phyloP scores from a whole-genome alignment of 1,284 basidiomycete species.

The Ganoderma boninense region DNA sequence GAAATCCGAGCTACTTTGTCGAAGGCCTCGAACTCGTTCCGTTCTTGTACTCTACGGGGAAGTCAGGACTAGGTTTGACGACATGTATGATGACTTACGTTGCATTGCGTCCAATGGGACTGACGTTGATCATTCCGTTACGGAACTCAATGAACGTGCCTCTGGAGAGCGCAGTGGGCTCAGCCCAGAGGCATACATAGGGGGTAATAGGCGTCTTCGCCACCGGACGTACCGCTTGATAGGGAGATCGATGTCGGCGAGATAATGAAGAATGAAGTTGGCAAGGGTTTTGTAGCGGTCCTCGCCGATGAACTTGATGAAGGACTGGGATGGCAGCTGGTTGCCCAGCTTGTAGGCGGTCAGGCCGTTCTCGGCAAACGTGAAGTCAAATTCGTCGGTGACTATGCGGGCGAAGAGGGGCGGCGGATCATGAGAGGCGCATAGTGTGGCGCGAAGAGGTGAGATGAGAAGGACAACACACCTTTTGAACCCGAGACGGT shows the following conservation, averaged over 20 bases:
- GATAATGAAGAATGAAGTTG: slow-evolving; percentile 93
- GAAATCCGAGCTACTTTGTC: slow-evolving; percentile 65
- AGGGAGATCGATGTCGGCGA: slow-evolving; percentile 92
- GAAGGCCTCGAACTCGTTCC: slow-evolving; percentile 81
- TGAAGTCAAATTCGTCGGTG: slow-evolving; percentile 88
- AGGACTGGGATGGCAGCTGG: slow-evolving; percentile 81
- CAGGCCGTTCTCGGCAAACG: slow-evolving; percentile 95
- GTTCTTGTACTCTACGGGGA: slow-evolving; percentile 72
- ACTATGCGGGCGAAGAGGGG: slow-evolving; percentile 49
- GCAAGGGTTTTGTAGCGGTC: slow-evolving; percentile 93
- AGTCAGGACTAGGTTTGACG: too few relatives aligned
- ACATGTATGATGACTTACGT: slow-evolving; percentile 59
- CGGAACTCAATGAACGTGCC: slow-evolving; percentile 98
- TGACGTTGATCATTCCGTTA: slow-evolving; percentile 98
- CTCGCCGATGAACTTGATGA: slow-evolving; percentile 93
- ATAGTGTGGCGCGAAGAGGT: neutral
- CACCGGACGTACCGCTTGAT: slow-evolving; percentile 81
- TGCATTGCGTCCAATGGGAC: slow-evolving; percentile 95
- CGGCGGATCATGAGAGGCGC: neutral
- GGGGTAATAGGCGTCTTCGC: neutral
- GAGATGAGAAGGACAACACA: slow-evolving; percentile 41
- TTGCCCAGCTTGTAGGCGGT: slow-evolving; percentile 89
- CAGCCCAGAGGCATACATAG: neutral
- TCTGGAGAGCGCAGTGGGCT: slow-evolving; percentile 48
- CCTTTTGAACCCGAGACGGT: slow-evolving; percentile 60